These are phyloP conservation scores for Ehretia macrophylla DNA, from an alignment of 257 asterid species.

Conservation along the genomic window DNA sequence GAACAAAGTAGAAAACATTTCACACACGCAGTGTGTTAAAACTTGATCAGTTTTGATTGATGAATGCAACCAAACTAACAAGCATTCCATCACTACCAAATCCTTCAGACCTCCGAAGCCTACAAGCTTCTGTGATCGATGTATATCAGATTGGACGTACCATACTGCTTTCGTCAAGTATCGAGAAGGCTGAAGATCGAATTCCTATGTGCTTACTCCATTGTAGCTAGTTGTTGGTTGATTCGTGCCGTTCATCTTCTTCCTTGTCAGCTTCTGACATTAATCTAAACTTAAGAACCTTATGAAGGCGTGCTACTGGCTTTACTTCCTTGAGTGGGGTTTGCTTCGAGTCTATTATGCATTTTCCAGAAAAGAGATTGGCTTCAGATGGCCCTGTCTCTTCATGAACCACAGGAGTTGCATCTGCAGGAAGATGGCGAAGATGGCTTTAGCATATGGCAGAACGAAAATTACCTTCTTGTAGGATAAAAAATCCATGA, in stretches of 20 bases:
- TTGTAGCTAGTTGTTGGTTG: not conserved
- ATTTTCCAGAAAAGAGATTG: conserved; percentile 41
- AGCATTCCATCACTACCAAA: no score
- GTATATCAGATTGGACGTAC: no score
- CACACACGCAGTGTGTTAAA: no score
- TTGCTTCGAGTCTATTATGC: conserved; percentile 36
- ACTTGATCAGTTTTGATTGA: no score
- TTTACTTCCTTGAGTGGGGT: conserved; percentile 43
- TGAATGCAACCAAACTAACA: no score
- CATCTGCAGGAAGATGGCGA: conserved; percentile 31
- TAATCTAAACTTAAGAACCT: conserved; percentile 63
- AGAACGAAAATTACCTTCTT: not conserved
- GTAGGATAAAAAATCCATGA: not conserved
- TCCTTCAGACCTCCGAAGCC: no score
- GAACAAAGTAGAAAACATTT: no score
- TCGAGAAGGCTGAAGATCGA: no score
- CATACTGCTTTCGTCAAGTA: no score
- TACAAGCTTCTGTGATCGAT: no score
- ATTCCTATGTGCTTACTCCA: no score
- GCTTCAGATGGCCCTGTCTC: conserved; percentile 60
- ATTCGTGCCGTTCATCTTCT: conserved; percentile 4
- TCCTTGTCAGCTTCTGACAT: conserved; percentile 30
- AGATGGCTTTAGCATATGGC: not conserved
- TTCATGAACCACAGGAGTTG: conserved; percentile 31
- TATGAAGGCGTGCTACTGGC: conserved; percentile 50